Evolutionary conservation across 805 yeast species (phyloP), one percentile per base, ranked within the genome.

Genomic region (Wickerhamomyces bisporus): DNA sequence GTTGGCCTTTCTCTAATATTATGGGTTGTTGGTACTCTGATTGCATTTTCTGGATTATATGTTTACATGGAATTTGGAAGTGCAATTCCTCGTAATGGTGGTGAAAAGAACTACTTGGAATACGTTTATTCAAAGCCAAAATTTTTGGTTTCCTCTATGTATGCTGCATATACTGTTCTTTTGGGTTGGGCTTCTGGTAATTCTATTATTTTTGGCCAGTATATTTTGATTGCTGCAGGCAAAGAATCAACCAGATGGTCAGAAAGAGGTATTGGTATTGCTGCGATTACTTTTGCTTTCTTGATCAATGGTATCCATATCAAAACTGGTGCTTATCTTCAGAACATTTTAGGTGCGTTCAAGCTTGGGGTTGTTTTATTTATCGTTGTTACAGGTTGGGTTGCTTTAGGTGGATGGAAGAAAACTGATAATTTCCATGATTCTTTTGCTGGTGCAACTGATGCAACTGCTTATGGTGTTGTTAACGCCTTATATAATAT

Each of bases 101-200:
- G 93, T 48, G 95, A 86, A 55, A 84, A 83, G 61, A 83, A 82
- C 52, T 86, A 86, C 56, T 62, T 86, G 49, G 93, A 85, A 57
- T 80, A 72, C 49, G 74, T 83, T 35, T 86, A 70, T 63, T 69
- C 68, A 35, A 77, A 73, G 49, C 95, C 95, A 30, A 72, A 66
- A 55, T 83, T 80, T 53, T 66, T 86, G 42, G 71, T 81, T 32
- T 79, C 85, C 20, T 75, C 73, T 15, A 67, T 75, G 65, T 79
- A 75, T 45, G 88, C 86, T 0, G 66, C 88, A 3, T 81, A 83
- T 53, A 78, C 79, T 14, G 78, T 86, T 52, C 71, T 83, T 51
- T 65, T 86, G 34, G 93, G 93, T 26, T 86, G 89, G 86, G 89
- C 95, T 17, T 79, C 93, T 10, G 86, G 89, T 58, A 83, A 84